Percentiles rank a stretch among this genome's conserved stretches.
phyloP scores from a whole-genome alignment of 371 early-diverging fungal species.

The Rhizopus delemar region DNA sequence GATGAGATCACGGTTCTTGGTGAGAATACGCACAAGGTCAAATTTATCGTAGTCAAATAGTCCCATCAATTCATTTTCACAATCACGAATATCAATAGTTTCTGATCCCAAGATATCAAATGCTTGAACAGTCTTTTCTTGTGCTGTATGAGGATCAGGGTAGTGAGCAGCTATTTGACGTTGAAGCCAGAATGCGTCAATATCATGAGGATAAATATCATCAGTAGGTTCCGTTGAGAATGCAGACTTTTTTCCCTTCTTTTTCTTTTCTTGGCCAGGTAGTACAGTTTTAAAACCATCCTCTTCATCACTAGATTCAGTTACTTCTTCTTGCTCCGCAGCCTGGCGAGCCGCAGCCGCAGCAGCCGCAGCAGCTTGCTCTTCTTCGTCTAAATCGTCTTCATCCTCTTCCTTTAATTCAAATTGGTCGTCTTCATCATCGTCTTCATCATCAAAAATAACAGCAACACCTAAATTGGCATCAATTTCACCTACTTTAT shows the following conservation, averaged over 20 bases:
- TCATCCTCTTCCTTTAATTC: constrained; percentile 64
- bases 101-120: constrained; percentile 75
- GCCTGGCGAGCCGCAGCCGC: constrained; percentile 7
- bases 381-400: constrained; percentile 45
- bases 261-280: constrained; percentile 49
- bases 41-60: constrained; percentile 93
- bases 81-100: constrained; percentile 70
- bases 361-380: constrained; percentile 13
- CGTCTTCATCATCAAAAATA: constrained; percentile 77
- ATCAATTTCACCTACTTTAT: constrained; percentile 61
- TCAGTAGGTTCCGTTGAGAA: constrained; percentile 17
- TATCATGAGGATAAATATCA: constrained; percentile 70
- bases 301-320: constrained; percentile 45
- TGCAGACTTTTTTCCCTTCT: constrained; percentile 21
- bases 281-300: constrained; percentile 58
- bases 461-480: constrained; percentile 78
- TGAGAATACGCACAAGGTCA: constrained; percentile 87
- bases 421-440: constrained; percentile 63
- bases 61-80: constrained; percentile 93
- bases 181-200: constrained; percentile 98
- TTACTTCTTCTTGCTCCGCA: constrained; percentile 31
- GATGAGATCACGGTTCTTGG: constrained; percentile 84
- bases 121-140: constrained; percentile 80
- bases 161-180: constrained; percentile 80
- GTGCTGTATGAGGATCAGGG: constrained; percentile 83